Evolutionary conservation across 2,329 filamentous ascomycete species (phyloP).

Genomic region (Alternaria sp.): DNA sequence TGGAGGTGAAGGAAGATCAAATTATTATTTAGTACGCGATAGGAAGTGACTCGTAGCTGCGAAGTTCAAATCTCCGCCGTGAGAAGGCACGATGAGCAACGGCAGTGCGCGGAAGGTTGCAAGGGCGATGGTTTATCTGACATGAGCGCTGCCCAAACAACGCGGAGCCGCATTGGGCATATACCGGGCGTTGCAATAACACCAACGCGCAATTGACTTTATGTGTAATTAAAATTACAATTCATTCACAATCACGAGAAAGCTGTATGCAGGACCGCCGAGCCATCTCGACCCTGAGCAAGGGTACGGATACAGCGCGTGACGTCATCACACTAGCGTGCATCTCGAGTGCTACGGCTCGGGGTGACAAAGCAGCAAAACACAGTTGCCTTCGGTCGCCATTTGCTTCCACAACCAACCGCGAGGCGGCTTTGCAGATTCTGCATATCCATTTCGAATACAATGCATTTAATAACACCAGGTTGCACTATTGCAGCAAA

Average conservation of each 20-base stretch:
- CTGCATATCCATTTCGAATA: neutral
- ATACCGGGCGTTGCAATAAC: neutral
- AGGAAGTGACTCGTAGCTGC: neutral
- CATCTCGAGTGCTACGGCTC: neutral
- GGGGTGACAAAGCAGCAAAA: constrained; percentile 4
- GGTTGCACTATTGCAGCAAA: neutral
- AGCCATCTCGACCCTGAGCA: neutral
- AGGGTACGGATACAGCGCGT: neutral
- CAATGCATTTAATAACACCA: neutral
- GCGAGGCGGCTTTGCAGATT: neutral
- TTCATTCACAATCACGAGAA: neutral
- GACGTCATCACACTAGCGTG: neutral
- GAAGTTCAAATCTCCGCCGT: neutral
- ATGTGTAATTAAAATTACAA: neutral
- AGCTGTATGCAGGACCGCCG: neutral
- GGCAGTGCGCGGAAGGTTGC: neutral
- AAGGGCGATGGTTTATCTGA: neutral
- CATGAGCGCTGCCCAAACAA: neutral
- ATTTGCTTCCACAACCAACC: neutral
- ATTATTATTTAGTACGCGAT: neutral
- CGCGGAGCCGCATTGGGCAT: neutral
- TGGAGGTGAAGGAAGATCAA: neutral
- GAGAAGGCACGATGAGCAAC: neutral
- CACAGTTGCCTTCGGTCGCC: constrained; percentile 3
- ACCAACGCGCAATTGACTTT: neutral